phyloP scores from a whole-genome alignment of 2,329 filamentous ascomycete species.

The Colletotrichum karsti region DNA sequence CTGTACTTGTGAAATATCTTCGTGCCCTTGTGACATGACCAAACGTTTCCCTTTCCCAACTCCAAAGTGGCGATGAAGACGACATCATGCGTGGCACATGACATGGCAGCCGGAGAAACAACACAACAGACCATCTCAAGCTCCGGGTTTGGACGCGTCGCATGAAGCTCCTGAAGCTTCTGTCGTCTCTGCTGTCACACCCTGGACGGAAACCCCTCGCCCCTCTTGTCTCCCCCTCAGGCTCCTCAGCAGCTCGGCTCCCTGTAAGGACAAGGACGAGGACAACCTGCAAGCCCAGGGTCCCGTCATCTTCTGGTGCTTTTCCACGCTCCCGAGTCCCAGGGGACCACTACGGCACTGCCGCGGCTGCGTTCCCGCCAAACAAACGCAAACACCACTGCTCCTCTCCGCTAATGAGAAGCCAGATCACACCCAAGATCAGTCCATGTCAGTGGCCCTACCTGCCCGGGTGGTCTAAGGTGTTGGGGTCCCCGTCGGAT shows the following conservation, averaged over 20 bases:
- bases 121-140: background rate
- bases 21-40: background rate
- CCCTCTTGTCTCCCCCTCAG: background rate
- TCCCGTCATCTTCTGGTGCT: constrained; percentile 10
- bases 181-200: constrained; percentile 25
- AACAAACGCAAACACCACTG: constrained; percentile 7
- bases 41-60: background rate
- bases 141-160: constrained; percentile 7
- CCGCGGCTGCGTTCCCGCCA: constrained; percentile 8
- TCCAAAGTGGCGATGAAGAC: background rate
- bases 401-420: background rate
- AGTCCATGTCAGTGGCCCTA: constrained; percentile 5
- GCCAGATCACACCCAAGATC: constrained; percentile 6
- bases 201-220: background rate
- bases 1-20: background rate
- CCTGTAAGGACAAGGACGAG: background rate
- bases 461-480: too few relatives aligned
- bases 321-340: constrained; percentile 5
- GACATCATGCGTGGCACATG: background rate
- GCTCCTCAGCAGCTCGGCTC: background rate
- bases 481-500: too few relatives aligned
- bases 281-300: background rate
- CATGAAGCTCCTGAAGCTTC: constrained; percentile 29
- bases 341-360: background rate
- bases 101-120: background rate